Evolutionary conservation across 805 yeast species (phyloP), one percentile per base, ranked within the genome.

Genomic region (Candida railenensis): DNA sequence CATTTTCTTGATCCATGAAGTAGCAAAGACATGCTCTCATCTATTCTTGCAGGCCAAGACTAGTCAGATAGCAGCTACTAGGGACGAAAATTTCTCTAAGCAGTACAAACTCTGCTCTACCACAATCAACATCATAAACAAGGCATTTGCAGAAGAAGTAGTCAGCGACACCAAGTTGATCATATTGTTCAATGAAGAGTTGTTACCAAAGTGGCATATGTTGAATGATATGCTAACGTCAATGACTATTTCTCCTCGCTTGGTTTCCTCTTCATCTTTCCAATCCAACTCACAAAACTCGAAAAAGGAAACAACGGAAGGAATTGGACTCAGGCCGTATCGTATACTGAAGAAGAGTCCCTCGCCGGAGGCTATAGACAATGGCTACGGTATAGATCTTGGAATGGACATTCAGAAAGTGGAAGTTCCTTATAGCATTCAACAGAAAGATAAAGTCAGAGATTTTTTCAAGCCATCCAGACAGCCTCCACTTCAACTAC

Each of bases 1-100:
- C 50, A 63, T 64, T 22, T 75, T 69, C 48, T 57, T 83, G 44
- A 66, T 79, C 38, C 58, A 65, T 2, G 80, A 80, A 49, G 56
- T 75, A 3, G 54, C 59, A 0, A 41, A 34, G 8, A 53, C 52
- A 41, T 61, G 66, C 42, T 51, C 54, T 12, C 42, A 42, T 22
- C 43, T 61, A 50, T 48, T 47, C 34, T 25, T 45, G 34, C 53
- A 12, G 47, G 48, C 34, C 48, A 41, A 22, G 48, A 14, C 37
- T 51, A 33, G 32, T 16, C 9, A 5, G n/a, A 15, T 15, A 14
- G 15, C n/a, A 14, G 22, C 28, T 18, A 20, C 28, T 3, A 20
- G 5, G 40, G 3, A 56, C 54, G 47, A 55, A 48, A 46, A 40
- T 40, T 11, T 74, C 55, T 65, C 66, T 52, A 39, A 59, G 38